These are phyloP conservation scores for Brettanomyces bruxellensis DNA, from an alignment of 805 yeast genomes.

Conservation along the genomic window DNA sequence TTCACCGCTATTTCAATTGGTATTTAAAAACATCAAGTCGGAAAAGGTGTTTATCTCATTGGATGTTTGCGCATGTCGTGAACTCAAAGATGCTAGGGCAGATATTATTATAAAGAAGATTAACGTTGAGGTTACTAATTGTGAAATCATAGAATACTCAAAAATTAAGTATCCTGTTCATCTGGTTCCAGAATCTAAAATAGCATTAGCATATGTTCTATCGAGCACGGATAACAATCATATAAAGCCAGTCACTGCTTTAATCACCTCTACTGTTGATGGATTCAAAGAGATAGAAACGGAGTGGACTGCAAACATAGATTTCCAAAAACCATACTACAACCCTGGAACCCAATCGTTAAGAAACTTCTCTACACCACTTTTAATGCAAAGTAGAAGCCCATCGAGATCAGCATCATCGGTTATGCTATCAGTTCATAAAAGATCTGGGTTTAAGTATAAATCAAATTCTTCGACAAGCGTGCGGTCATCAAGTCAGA, in stretches of 20 bases:
- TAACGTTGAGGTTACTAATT: constrained; percentile 13
- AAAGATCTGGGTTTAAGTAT: constrained; percentile 8
- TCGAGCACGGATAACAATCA: constrained; percentile 18
- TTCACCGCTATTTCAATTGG: constrained; percentile 21
- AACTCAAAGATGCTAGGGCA: constrained; percentile 6
- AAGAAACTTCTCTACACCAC: constrained; percentile 1
- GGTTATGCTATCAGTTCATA: constrained; percentile 10
- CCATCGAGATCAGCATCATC: constrained; percentile 14
- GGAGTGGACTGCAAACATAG: constrained; percentile 29
- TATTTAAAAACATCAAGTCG: constrained; percentile 17
- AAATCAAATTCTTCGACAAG: constrained; percentile 16
- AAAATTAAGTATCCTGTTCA: constrained; percentile 23
- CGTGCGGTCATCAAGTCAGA: constrained; percentile 8
- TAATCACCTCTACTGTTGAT: constrained; percentile 14
- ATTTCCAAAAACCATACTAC: constrained; percentile 13
- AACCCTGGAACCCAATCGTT: not conserved
- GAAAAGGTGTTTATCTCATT: constrained; percentile 20
- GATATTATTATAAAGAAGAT: constrained; percentile 11
- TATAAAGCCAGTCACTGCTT: constrained; percentile 19
- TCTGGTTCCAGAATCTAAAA: constrained; percentile 9
- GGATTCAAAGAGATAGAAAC: constrained; percentile 18
- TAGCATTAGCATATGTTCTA: constrained; percentile 20
- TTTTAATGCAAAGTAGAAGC: not conserved
- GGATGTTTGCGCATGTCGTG: constrained; percentile 14
- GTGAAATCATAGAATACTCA: constrained; percentile 16